Percentiles rank a stretch among this genome's conserved stretches.
Conservation (phyloP, 108 stramenopile genomes). For the Schizochytrium sp. region DNA sequence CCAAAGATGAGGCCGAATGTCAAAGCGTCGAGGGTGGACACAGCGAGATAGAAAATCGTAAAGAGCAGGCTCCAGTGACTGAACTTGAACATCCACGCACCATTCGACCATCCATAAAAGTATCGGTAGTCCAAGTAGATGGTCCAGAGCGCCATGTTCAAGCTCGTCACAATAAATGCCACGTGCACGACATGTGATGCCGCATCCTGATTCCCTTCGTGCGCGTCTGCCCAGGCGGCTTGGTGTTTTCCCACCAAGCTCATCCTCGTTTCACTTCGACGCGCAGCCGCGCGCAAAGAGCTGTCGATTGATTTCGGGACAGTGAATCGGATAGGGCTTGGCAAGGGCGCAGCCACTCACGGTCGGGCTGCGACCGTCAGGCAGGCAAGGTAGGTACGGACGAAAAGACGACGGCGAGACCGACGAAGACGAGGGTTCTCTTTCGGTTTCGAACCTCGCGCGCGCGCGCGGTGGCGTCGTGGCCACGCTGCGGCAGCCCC, state of each 20-base stretch:
- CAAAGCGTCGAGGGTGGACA: not conserved
- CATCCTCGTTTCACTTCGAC: not conserved
- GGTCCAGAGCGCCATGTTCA: constrained; percentile 1
- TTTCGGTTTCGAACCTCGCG: too few species aligned
- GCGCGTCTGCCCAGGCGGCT: not conserved
- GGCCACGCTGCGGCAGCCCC: too few species aligned
- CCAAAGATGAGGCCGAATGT: not conserved
- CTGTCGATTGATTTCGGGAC: too few species aligned
- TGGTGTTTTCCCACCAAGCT: not conserved
- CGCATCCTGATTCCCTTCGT: not conserved
- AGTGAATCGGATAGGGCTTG: too few species aligned
- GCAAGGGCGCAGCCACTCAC: too few species aligned
- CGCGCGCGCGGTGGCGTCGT: too few species aligned
- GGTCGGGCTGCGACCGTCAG: too few species aligned
- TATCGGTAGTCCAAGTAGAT: not conserved
- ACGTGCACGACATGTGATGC: not conserved
- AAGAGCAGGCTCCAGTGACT: not conserved
- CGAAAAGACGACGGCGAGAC: too few species aligned
- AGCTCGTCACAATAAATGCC: not conserved
- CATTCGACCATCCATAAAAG: not conserved
- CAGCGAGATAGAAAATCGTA: not conserved
- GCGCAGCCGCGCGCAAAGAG: too few species aligned
- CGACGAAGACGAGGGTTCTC: too few species aligned
- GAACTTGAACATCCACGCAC: constrained; percentile 12
- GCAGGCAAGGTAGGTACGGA: too few species aligned